phyloP scores from a whole-genome alignment of 2,329 filamentous ascomycete genomes.

The Aspergillus novofumigatus region DNA sequence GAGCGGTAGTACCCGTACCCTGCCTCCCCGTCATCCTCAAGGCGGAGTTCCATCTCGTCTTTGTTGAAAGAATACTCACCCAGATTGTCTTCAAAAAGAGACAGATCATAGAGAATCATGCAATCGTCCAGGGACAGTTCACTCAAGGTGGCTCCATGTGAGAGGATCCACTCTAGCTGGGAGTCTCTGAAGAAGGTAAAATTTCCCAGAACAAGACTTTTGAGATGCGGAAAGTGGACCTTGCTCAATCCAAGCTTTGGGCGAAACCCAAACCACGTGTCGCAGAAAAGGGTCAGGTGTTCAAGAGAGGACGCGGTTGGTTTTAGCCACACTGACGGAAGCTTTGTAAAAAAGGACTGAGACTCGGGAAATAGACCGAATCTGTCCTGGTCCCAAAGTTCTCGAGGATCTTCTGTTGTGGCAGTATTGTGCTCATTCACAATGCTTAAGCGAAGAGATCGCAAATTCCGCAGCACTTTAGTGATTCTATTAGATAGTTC shows the following conservation, averaged over 20 bases:
- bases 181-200: slow-evolving; percentile 44
- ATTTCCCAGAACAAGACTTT: slow-evolving; percentile 38
- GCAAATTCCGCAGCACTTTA: not conserved
- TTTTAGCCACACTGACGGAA: slow-evolving; percentile 6
- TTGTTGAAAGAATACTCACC: slow-evolving; percentile 39
- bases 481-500: not conserved
- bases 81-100: slow-evolving; percentile 16
- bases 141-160: slow-evolving; percentile 36
- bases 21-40: not conserved
- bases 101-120: slow-evolving; percentile 25
- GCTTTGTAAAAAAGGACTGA: not conserved
- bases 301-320: slow-evolving; percentile 14
- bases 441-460: not conserved
- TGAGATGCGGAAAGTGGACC: slow-evolving; percentile 37
- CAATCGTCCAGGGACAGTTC: slow-evolving; percentile 45
- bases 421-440: not conserved
- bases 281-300: slow-evolving; percentile 39
- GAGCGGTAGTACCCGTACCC: not conserved
- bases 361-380: not conserved
- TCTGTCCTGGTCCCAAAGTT: too few relatives aligned
- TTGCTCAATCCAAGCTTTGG: slow-evolving; percentile 35
- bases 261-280: slow-evolving; percentile 39
- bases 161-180: slow-evolving; percentile 47
- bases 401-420: not conserved
- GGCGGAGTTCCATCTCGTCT: not conserved